Conservation (phyloP, 2,329 filamentous ascomycete species). For the Waltergamsia citrina region DNA sequence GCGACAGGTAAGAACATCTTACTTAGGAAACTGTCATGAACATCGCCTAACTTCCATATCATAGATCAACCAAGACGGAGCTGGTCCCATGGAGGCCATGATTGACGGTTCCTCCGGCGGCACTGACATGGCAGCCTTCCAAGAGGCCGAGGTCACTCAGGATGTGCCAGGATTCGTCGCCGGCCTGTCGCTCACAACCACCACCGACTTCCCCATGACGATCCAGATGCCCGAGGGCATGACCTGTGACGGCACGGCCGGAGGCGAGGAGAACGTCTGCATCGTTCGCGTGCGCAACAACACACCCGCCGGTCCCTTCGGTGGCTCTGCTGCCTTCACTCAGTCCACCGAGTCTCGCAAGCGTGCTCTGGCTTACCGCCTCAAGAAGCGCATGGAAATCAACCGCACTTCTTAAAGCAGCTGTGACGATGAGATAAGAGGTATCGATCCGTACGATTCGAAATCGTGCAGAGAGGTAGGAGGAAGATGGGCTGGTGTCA, state of each 20-base stretch:
- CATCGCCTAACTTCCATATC: not conserved
- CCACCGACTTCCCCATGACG: constrained; percentile 54
- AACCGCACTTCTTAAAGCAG: constrained; percentile 8
- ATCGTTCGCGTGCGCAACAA: constrained; percentile 54
- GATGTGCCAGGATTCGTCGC: constrained; percentile 50
- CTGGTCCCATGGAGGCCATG: constrained; percentile 50
- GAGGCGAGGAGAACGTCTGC: constrained; percentile 52
- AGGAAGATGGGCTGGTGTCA: too few species aligned
- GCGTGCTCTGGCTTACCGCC: constrained; percentile 47
- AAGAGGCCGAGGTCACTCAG: constrained; percentile 46
- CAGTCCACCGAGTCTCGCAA: constrained; percentile 48
- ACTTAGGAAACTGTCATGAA: not conserved
- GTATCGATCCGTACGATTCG: too few species aligned
- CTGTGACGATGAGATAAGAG: too few species aligned
- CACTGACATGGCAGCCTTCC: constrained; percentile 49
- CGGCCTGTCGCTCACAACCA: constrained; percentile 49
- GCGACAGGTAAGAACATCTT: constrained; percentile 32
- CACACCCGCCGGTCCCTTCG: constrained; percentile 55
- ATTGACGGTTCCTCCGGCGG: constrained; percentile 56
- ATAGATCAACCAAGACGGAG: constrained; percentile 64
- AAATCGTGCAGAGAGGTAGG: too few species aligned
- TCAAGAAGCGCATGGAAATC: constrained; percentile 27
- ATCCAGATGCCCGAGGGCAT: constrained; percentile 60
- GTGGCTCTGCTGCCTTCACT: constrained; percentile 57
- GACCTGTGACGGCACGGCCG: constrained; percentile 52